These are phyloP conservation scores for Lasiodiplodia theobromae DNA, from an alignment of 2,329 filamentous ascomycete species.

Conservation along the genomic window DNA sequence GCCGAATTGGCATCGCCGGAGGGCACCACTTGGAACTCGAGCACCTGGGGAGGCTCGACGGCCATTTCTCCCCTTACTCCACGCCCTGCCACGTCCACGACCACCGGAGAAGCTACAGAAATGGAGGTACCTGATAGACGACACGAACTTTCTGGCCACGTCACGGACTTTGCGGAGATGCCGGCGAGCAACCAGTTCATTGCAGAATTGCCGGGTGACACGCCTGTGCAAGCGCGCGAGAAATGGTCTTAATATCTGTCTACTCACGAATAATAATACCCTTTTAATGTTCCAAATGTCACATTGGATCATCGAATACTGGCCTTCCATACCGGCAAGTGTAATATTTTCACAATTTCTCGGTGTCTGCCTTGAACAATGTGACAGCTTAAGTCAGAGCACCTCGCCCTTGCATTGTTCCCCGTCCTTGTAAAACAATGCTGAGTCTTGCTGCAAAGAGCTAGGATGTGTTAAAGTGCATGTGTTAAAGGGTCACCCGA, in stretches of 20 bases:
- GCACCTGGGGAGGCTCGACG: slow-evolving; percentile 5
- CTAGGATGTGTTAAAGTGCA: neutral
- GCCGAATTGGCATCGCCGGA: slow-evolving; percentile 1
- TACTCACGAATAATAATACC: neutral
- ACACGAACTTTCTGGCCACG: slow-evolving; percentile 4
- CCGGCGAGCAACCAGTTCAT: slow-evolving; percentile 12
- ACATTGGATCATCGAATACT: neutral
- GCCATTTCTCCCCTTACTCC: slow-evolving; percentile 6
- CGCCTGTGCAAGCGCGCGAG: neutral
- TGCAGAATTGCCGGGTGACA: slow-evolving; percentile 3
- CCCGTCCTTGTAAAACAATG: neutral
- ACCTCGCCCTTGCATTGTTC: too few relatives aligned
- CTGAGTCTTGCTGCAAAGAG: neutral
- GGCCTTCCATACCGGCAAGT: neutral
- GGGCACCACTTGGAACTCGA: slow-evolving; percentile 2
- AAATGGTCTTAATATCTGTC: slow-evolving; percentile 1
- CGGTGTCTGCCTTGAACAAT: neutral
- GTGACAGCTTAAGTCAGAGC: too few relatives aligned
- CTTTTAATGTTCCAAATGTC: neutral
- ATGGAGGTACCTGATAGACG: slow-evolving; percentile 8
- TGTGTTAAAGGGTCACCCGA: slow-evolving; percentile 30
- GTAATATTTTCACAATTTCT: neutral
- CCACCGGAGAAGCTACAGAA: neutral
- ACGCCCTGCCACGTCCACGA: neutral
- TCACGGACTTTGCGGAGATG: slow-evolving; percentile 18